Evolutionary conservation across 352 stramenopile genomes (phyloP).

Genomic region (Phytopythium chamaehyphon): DNA sequence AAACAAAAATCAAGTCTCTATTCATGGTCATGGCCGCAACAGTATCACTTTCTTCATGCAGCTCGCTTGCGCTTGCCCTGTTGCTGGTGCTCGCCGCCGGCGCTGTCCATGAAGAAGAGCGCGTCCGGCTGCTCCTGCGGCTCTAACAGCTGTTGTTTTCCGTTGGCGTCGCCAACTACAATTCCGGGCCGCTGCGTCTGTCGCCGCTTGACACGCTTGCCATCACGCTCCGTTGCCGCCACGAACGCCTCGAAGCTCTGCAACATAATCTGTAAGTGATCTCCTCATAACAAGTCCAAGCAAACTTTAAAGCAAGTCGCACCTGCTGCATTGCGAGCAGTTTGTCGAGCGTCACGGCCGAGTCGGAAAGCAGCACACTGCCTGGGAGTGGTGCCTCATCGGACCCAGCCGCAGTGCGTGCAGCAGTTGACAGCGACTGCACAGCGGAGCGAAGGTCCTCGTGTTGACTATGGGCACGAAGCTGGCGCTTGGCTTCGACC

Average conservation of each 20-base stretch:
- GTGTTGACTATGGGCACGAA: slow-evolving; percentile 8
- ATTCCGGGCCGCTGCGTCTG: slow-evolving; percentile 2
- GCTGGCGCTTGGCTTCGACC: slow-evolving; percentile 17
- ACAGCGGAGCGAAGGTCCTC: slow-evolving; percentile 10
- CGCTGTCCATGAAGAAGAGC: slow-evolving; percentile 64
- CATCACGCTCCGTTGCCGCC: slow-evolving; percentile 18
- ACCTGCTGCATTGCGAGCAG: slow-evolving; percentile 44
- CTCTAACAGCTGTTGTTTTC: slow-evolving; percentile 4
- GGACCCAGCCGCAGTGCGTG: slow-evolving; percentile 8
- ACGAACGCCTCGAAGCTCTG: slow-evolving; percentile 49
- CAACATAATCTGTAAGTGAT: neutral
- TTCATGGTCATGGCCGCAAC: no score
- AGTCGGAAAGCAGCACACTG: slow-evolving; percentile 44
- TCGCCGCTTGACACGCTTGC: slow-evolving; percentile 7
- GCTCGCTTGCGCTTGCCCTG: neutral
- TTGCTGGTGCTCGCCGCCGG: slow-evolving; percentile 22
- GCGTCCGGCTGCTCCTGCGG: slow-evolving; percentile 5
- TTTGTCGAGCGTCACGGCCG: slow-evolving; percentile 33
- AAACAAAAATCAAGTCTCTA: no score
- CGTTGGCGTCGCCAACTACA: neutral
- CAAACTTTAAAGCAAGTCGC: neutral
- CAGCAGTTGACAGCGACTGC: slow-evolving; percentile 31
- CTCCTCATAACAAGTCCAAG: neutral
- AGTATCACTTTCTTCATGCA: no score
- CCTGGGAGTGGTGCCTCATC: slow-evolving; percentile 27